Percentiles rank a stretch among this genome's conserved stretches.
Conservation (phyloP, 805 yeast species). For the Yamadazyma phyllophila region DNA sequence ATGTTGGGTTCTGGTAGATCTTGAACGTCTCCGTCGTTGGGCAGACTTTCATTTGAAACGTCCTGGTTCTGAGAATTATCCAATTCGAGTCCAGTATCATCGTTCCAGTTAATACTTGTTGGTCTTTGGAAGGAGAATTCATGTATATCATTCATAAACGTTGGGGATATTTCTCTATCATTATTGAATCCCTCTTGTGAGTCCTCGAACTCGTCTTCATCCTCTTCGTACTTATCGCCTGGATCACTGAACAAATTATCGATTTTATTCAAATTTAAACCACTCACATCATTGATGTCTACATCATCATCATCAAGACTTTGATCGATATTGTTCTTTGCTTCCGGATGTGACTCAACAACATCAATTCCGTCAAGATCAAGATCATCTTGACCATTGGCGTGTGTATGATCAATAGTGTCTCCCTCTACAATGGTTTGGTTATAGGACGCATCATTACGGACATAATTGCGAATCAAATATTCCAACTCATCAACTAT, state of each 20-base stretch:
- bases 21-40: neutral
- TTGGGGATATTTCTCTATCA: slow-evolving; percentile 7
- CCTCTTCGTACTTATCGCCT: slow-evolving; percentile 11
- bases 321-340: slow-evolving; percentile 12
- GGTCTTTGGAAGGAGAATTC: slow-evolving; percentile 36
- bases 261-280: slow-evolving; percentile 36
- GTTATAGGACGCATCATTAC: slow-evolving; percentile 16
- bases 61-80: slow-evolving; percentile 2
- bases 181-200: slow-evolving; percentile 1
- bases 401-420: slow-evolving; percentile 13
- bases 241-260: slow-evolving; percentile 34
- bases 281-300: slow-evolving; percentile 38
- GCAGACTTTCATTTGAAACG: neutral
- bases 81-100: slow-evolving; percentile 23
- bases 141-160: slow-evolving; percentile 16
- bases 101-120: slow-evolving; percentile 44
- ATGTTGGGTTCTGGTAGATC: slow-evolving; percentile 4
- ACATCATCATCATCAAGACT: slow-evolving; percentile 24
- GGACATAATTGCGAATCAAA: slow-evolving; percentile 45
- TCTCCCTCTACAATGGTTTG: slow-evolving; percentile 21
- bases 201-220: neutral
- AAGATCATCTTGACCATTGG: slow-evolving; percentile 7
- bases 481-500: slow-evolving; percentile 67
- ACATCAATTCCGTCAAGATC: slow-evolving; percentile 1
- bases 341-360: slow-evolving; percentile 1